Conservation (phyloP, 345 rosid species). For the Microthlaspi erraticum region DNA sequence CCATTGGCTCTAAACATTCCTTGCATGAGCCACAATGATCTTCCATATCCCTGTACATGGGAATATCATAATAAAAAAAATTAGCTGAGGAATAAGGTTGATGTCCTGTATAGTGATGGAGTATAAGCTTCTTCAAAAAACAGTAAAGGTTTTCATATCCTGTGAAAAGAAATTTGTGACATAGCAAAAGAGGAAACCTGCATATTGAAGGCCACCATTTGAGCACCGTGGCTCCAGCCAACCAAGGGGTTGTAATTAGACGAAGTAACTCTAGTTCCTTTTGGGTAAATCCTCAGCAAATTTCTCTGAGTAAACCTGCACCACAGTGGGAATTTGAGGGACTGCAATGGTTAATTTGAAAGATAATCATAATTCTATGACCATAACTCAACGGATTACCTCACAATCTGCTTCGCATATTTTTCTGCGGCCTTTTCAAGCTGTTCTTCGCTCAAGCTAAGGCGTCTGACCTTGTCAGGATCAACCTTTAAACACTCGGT, state of each 20-base stretch:
- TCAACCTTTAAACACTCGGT: conserved; percentile 53
- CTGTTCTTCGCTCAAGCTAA: conserved; percentile 62
- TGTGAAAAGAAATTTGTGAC: neutral
- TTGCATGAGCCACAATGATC: conserved; percentile 77
- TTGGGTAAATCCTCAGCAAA: conserved; percentile 73
- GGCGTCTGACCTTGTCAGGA: conserved; percentile 59
- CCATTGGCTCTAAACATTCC: conserved; percentile 83
- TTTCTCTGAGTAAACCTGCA: conserved; percentile 71
- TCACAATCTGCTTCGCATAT: conserved; percentile 51
- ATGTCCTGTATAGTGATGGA: neutral
- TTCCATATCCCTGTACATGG: conserved; percentile 64
- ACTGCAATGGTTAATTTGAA: neutral
- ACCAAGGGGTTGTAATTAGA: conserved; percentile 75
- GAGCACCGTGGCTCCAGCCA: conserved; percentile 90
- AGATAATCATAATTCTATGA: conserved; percentile 1
- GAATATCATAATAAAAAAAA: too few species aligned
- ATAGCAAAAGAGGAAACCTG: conserved; percentile 54
- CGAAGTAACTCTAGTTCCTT: conserved; percentile 64
- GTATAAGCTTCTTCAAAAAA: conserved; percentile 20
- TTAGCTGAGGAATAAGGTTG: conserved; percentile 18
- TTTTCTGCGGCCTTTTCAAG: conserved; percentile 54
- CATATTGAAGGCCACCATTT: conserved; percentile 92
- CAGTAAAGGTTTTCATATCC: neutral
- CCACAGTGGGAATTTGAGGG: neutral
- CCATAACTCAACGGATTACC: conserved; percentile 36